Evolutionary conservation across 441 rosid genomes (phyloP).

Genomic region (Mallotus japonicus): DNA sequence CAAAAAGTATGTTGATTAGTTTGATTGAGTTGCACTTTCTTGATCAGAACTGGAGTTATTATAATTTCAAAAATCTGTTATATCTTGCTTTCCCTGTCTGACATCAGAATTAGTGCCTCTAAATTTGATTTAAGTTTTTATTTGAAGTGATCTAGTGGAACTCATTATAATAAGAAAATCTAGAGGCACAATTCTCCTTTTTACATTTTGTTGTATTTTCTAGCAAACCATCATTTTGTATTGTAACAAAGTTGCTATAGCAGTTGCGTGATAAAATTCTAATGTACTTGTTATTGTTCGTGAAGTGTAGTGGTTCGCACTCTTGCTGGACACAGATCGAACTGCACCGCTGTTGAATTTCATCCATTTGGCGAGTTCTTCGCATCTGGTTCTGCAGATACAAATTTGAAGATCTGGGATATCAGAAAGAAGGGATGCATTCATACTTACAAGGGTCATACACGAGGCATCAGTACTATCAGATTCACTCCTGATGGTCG

Average conservation of each 20-base stretch:
- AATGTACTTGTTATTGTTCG: slow-evolving; percentile 45
- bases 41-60: slow-evolving; percentile 7
- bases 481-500: slow-evolving; percentile 97
- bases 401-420: slow-evolving; percentile 92
- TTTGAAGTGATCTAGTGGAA: neutral
- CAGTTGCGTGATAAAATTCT: slow-evolving; percentile 28
- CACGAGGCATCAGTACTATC: slow-evolving; percentile 69
- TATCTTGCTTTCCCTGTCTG: slow-evolving; percentile 1
- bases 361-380: slow-evolving; percentile 97
- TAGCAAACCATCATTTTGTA: neutral
- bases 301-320: slow-evolving; percentile 98
- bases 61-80: neutral
- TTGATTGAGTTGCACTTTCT: slow-evolving; percentile 19
- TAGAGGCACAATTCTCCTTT: slow-evolving; percentile 1
- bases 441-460: slow-evolving; percentile 93
- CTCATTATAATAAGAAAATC: slow-evolving; percentile 1
- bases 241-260: neutral
- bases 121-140: neutral
- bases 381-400: slow-evolving; percentile 89
- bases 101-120: slow-evolving; percentile 2
- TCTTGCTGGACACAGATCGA: slow-evolving; percentile 89
- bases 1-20: slow-evolving; percentile 66
- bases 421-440: slow-evolving; percentile 87
- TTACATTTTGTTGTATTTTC: neutral
- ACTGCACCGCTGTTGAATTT: slow-evolving; percentile 81